Evolutionary conservation across 371 early-diverging fungal species (phyloP), one percentile per base, ranked within the genome.

Genomic region (Choanephora cucurbitarum): DNA sequence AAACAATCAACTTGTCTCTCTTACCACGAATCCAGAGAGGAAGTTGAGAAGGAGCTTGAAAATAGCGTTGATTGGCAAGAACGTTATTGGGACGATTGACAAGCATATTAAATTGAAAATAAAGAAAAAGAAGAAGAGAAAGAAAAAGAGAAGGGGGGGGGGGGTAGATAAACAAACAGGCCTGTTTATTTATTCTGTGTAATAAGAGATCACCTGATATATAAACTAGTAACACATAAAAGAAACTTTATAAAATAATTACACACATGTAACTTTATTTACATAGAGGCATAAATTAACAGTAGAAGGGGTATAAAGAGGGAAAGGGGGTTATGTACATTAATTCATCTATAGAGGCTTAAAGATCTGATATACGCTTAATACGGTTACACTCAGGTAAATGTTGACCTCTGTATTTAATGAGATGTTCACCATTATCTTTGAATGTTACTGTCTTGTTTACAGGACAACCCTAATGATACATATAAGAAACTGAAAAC

Each of bases 401-500:
- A 57, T 81, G 81, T 37, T 77, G 67, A 13, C 79, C 81, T 45
- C 81, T 66, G 59, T 79, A 79, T 54, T 81, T 81, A 39, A 79
- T 81, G 17, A 75, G 50, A 44, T 72, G 69, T 31, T 72, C 78
- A 15, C 77, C 79, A 46, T 70, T 72, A 32, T 77, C 77, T 56
- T 72, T 75, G 24, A 79, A 77, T 4, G 80, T 81, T 17, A 81
- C 78, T 3, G 81, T 81, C 53, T 81, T 81, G 60, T 81, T 81
- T 8, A 79, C 81, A 44, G 67, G 58, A 42, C 70, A 70, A 10
- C 69, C 69, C 66, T 67, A 61, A n/a, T n/a, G n/a, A n/a, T n/a
- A n/a, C n/a, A n/a, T n/a, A n/a, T n/a, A n/a, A n/a, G n/a, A n/a
- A n/a, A n/a, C n/a, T n/a, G n/a, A n/a, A n/a, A n/a, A n/a, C n/a